Evolutionary conservation across 345 rosid species (phyloP).

Genomic region (Camelina hispida): DNA sequence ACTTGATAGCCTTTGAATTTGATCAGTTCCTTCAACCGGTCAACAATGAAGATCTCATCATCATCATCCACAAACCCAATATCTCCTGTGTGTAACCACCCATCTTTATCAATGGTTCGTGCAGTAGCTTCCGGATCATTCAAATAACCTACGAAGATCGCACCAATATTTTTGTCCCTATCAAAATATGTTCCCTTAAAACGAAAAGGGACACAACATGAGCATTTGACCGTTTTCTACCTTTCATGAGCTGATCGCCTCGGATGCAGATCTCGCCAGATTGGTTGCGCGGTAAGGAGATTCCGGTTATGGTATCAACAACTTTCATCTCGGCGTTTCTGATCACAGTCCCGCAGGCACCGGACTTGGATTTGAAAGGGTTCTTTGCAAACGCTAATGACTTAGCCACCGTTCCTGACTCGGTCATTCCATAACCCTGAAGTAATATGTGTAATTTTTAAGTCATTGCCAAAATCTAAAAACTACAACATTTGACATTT

Average conservation of each 20-base stretch:
- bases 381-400: conserved; percentile 79
- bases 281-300: conserved; percentile 60
- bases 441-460: background rate
- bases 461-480: background rate
- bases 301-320: conserved; percentile 67
- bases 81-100: conserved; percentile 79
- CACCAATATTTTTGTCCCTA: background rate
- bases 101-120: conserved; percentile 56
- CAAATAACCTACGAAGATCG: conserved; percentile 45
- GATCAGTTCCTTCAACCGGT: conserved; percentile 72
- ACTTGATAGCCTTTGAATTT: conserved; percentile 79
- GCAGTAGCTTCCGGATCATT: conserved; percentile 58
- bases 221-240: conserved; percentile 36
- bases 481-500: background rate
- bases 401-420: conserved; percentile 90
- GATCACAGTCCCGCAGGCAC: conserved; percentile 84
- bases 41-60: conserved; percentile 69
- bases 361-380: conserved; percentile 70
- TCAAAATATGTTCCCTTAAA: background rate
- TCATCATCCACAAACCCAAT: conserved; percentile 70
- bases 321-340: conserved; percentile 94
- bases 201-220: background rate
- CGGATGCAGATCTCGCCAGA: conserved; percentile 86
- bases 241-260: conserved; percentile 91
- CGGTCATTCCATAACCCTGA: conserved; percentile 97